Percentiles rank a stretch among this genome's conserved stretches.
Evolutionary conservation across 176 grass and related monocot species (phyloP).

Genomic region (Avena eriantha): DNA sequence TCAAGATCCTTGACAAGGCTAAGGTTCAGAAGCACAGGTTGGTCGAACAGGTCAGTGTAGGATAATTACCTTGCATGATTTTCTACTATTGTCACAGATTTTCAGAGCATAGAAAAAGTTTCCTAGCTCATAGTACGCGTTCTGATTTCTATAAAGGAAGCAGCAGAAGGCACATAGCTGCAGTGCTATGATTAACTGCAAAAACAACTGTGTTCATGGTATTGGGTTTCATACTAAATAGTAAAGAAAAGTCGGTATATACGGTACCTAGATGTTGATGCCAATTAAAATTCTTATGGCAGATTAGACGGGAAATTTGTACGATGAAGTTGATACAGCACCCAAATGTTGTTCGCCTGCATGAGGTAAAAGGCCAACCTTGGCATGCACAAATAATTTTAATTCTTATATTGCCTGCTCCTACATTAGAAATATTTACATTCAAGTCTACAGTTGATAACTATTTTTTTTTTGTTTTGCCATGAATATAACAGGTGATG

Average conservation of each 20-base stretch:
- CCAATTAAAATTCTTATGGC: background rate
- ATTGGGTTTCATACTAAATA: background rate
- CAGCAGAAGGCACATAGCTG: background rate
- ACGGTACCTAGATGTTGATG: background rate
- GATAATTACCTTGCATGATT: background rate
- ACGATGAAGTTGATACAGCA: conserved; percentile 93
- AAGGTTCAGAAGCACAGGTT: conserved; percentile 83
- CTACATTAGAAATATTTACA: background rate
- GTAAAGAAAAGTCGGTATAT: background rate
- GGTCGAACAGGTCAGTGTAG: conserved; percentile 64
- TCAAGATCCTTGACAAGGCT: conserved; percentile 92
- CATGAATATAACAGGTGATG: conserved; percentile 70
- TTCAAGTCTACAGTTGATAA: background rate
- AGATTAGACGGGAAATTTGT: conserved; percentile 90
- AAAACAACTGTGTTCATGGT: background rate
- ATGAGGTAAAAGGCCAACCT: conserved; percentile 62
- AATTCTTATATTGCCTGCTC: background rate
- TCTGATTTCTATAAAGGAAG: background rate
- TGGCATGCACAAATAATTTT: background rate
- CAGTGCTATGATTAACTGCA: background rate
- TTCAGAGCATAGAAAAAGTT: background rate
- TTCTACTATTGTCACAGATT: background rate
- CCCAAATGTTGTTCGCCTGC: conserved; percentile 84
- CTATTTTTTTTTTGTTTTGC: background rate
- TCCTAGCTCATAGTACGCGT: background rate